Conservation (phyloP, 192 early-diverging fungal genomes). For the Coemansia sp. region DNA sequence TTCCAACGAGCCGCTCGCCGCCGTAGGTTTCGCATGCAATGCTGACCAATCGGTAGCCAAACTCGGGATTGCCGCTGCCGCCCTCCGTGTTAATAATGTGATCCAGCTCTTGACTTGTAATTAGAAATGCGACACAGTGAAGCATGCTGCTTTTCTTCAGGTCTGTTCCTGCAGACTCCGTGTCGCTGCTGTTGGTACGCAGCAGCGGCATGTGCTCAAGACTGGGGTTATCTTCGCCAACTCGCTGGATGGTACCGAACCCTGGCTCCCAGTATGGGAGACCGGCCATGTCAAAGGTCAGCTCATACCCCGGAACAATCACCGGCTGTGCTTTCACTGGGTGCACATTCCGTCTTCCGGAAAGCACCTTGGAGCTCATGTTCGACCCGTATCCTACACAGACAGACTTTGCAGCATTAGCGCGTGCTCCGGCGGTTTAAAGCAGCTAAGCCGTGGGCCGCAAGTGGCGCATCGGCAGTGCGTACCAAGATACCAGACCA, state of each 20-base stretch:
- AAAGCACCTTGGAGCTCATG: slow-evolving; percentile 49
- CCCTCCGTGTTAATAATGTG: slow-evolving; percentile 50
- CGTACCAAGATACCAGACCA: slow-evolving; percentile 41
- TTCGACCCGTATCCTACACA: slow-evolving; percentile 46
- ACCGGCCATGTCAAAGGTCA: slow-evolving; percentile 50
- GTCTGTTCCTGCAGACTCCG: slow-evolving; percentile 1
- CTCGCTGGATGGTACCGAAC: slow-evolving; percentile 36
- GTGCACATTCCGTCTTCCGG: slow-evolving; percentile 45
- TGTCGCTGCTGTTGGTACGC: background rate
- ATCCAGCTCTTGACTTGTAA: slow-evolving; percentile 34
- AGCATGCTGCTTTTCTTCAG: slow-evolving; percentile 27
- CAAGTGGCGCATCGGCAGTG: slow-evolving; percentile 1
- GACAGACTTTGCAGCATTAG: background rate
- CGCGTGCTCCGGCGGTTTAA: background rate
- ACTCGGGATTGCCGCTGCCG: slow-evolving; percentile 42
- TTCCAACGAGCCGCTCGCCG: slow-evolving; percentile 16
- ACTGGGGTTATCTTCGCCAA: background rate
- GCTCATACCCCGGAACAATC: slow-evolving; percentile 35
- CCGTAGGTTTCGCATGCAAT: slow-evolving; percentile 34
- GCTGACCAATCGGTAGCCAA: slow-evolving; percentile 40
- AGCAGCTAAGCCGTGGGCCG: no score
- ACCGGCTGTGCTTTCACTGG: slow-evolving; percentile 36
- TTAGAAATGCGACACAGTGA: slow-evolving; percentile 44
- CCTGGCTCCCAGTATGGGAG: slow-evolving; percentile 51
- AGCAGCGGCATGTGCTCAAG: no score